Evolutionary conservation across 805 yeast species (phyloP).

Genomic region (Metschnikowia vanudenii): DNA sequence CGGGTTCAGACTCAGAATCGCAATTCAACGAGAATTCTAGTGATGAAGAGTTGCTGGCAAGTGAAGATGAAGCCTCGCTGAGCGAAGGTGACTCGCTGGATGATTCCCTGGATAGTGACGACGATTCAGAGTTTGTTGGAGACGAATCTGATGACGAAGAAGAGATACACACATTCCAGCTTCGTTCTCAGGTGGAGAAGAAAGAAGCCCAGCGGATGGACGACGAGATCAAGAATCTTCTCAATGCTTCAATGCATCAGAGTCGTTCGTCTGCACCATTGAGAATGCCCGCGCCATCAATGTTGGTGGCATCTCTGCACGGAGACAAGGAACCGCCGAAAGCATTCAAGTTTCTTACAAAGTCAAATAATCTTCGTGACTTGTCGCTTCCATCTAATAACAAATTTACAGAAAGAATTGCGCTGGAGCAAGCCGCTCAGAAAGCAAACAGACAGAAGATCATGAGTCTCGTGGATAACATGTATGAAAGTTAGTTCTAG

Average conservation of each 20-base stretch:
- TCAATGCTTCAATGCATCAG: conserved; percentile 5
- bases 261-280: conserved; percentile 13
- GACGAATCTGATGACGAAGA: conserved; percentile 21
- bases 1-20: not conserved
- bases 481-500: conserved; percentile 18
- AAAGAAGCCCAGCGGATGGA: conserved; percentile 9
- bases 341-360: conserved; percentile 54
- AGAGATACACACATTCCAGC: conserved; percentile 1
- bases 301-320: conserved; percentile 7
- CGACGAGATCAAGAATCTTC: conserved; percentile 8
- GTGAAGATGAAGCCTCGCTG: not conserved
- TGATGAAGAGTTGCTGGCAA: conserved; percentile 10
- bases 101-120: conserved; percentile 19
- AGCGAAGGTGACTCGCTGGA: conserved; percentile 11
- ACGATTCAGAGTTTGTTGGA: conserved; percentile 23
- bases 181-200: conserved; percentile 2
- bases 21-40: conserved; percentile 2
- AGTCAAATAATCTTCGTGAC: conserved; percentile 49
- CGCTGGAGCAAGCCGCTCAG: conserved; percentile 49
- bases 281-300: conserved; percentile 26
- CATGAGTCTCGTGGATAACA: conserved; percentile 51
- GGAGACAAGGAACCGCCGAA: conserved; percentile 24
- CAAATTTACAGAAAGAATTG: conserved; percentile 52
- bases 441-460: conserved; percentile 55
- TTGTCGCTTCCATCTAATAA: conserved; percentile 53